Evolutionary conservation across 176 grass and related monocot genomes (phyloP).

Genomic region (Hyparrhenia diplandra): DNA sequence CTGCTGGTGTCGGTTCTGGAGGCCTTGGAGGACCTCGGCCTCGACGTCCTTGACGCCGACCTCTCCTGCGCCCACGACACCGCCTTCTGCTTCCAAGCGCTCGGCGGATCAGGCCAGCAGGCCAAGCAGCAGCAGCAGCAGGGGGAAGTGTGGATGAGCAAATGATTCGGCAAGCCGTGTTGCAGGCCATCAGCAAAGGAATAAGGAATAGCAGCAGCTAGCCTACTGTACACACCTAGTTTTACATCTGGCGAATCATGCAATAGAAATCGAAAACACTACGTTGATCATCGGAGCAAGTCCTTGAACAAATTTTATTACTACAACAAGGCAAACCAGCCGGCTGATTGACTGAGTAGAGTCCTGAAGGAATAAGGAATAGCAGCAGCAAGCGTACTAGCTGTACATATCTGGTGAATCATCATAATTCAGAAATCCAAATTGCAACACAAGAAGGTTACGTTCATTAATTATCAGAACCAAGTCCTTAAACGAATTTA

Average conservation of each 20-base stretch:
- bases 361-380: no score
- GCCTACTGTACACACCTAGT: not conserved
- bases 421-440: no score
- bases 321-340: no score
- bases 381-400: no score
- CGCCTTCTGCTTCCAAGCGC: slow-evolving; percentile 43
- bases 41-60: slow-evolving; percentile 57
- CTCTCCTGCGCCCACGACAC: slow-evolving; percentile 36
- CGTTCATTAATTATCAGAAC: no score
- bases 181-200: slow-evolving; percentile 56
- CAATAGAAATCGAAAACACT: not conserved
- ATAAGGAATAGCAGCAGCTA: not conserved
- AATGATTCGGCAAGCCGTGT: slow-evolving; percentile 47
- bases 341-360: no score
- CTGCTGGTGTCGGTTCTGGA: slow-evolving; percentile 53
- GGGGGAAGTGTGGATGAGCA: slow-evolving; percentile 51
- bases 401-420: no score
- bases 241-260: not conserved
- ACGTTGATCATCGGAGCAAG: no score
- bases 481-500: no score
- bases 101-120: slow-evolving; percentile 25
- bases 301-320: no score
- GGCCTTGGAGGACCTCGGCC: slow-evolving; percentile 53
- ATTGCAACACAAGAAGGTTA: no score
- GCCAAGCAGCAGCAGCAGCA: not conserved